Conservation (phyloP, 225 moss, liverwort and hornwort genomes). For the Thuidium tamariscinum region DNA sequence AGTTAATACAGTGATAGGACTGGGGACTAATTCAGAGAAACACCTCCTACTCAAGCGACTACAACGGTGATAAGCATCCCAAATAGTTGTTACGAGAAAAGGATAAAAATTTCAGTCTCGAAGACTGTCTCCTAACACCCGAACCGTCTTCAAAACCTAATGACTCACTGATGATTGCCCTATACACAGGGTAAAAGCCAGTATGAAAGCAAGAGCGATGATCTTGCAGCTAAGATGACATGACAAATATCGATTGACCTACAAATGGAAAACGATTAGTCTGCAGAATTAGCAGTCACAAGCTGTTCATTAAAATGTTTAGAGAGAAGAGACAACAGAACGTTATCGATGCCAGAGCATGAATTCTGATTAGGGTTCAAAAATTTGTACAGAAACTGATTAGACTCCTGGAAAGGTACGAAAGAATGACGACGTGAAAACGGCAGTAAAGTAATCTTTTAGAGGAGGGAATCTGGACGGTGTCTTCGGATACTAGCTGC, state of each 20-base stretch:
- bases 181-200: neutral
- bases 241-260: neutral
- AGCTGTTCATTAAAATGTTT: neutral
- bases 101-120: neutral
- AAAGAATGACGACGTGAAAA: neutral
- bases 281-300: neutral
- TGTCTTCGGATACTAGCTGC: neutral
- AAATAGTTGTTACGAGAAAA: neutral
- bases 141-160: neutral
- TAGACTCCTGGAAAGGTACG: neutral
- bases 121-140: neutral
- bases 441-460: neutral
- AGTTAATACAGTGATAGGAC: neutral
- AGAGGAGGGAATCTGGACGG: neutral
- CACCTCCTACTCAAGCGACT: neutral
- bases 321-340: neutral
- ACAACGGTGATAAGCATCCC: neutral
- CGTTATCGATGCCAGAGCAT: neutral
- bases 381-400: neutral
- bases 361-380: constrained; percentile 11
- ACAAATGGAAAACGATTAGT: neutral
- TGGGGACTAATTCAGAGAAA: neutral
- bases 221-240: neutral
- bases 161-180: neutral
- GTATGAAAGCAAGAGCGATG: neutral